Evolutionary conservation across 805 yeast genomes (phyloP), one percentile per base, ranked within the genome.

Genomic region (Zygoascus ofunaensis): DNA sequence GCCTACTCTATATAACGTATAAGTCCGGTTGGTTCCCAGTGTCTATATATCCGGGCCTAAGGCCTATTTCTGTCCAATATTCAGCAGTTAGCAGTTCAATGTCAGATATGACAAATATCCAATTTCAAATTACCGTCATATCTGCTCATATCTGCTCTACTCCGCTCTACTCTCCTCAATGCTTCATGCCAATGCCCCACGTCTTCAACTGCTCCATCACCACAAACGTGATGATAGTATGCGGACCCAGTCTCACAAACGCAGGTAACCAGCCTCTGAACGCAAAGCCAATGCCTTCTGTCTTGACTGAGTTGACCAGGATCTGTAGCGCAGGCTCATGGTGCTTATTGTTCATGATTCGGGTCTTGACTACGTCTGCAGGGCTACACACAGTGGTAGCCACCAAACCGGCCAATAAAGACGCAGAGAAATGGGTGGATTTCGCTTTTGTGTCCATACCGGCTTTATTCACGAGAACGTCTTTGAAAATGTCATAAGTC

Each of bases 371-470:
- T 2, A 86, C 95, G 62, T 86, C 95, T 7, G 89, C 95, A 1
- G 95, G 95, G 1, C 94, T 84, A 60, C 95, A 87, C 17, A 86
- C 82, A 0, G 95, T 87, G 0, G 95, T 86, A 4, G 95, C 95
- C 4, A 86, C 86, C 30, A 86, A 65, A 15, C 95, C 95, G 1
- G 95, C 94, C 50, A 82, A 57, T 49, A 86, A 67, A 3, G 90
- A 80, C 0, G 95, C 85, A 28, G 79, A 60, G 57, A 86, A 85
- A 61, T 86, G 94, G 2, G 95, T 85, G 0, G 78, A 55, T 51
- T 77, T 76, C 43, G 79, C 72, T 17, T 72, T 63, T 35, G 84
- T 77, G 56, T 82, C 79, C 63, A 79, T 61, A 3, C 66, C 60
- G 2, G 76, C 44, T 4, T 57, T 53, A 2, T 67, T 63, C 15